Percentiles rank a stretch among this genome's conserved stretches.
These are phyloP conservation scores for Jaltomata sinuosa DNA, from an alignment of 257 asterid species.

Conservation along the genomic window DNA sequence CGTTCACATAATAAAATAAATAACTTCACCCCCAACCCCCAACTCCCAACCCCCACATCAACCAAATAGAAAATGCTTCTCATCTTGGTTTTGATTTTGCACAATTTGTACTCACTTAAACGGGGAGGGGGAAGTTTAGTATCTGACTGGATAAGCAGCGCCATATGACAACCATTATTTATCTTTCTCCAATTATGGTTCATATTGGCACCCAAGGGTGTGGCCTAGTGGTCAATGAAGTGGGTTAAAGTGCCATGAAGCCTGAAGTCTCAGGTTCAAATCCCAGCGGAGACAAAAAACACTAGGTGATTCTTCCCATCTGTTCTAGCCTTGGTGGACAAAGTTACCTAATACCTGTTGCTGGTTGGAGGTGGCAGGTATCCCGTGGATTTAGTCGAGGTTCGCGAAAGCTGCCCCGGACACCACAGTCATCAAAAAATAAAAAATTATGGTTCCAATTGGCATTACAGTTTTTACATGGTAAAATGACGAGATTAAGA, in stretches of 20 bases:
- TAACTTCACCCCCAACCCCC: not conserved
- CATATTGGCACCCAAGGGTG: too few relatives aligned
- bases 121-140: not conserved
- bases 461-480: not conserved
- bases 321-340: too few relatives aligned
- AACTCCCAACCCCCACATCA: not conserved
- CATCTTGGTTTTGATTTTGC: not conserved
- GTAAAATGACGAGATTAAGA: not conserved
- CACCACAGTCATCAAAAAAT: too few relatives aligned
- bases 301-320: too few relatives aligned
- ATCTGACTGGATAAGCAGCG: not conserved
- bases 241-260: too few relatives aligned
- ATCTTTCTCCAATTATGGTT: not conserved
- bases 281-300: too few relatives aligned
- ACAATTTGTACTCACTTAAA: not conserved
- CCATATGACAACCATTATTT: not conserved
- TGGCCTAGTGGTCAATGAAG: too few relatives aligned
- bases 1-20: not conserved
- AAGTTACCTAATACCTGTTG: too few relatives aligned
- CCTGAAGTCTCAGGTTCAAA: too few relatives aligned
- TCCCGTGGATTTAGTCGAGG: too few relatives aligned
- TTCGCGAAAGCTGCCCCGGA: too few relatives aligned
- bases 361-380: too few relatives aligned
- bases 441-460: not conserved
- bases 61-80: not conserved